Conservation (phyloP, 805 yeast species). For the Grigorovia yakushimaensis region DNA sequence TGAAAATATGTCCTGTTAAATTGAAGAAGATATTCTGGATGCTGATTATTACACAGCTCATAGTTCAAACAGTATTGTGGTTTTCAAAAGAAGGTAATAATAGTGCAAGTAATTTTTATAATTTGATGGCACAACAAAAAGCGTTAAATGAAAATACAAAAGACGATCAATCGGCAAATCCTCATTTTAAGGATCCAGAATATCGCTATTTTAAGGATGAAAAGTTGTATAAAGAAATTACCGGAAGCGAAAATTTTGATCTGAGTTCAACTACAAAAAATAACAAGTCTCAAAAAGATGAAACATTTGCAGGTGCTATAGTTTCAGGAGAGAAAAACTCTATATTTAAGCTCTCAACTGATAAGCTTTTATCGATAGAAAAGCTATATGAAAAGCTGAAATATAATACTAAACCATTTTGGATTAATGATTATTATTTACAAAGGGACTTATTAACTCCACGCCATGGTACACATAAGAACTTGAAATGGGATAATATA, state of each 20-base stretch:
- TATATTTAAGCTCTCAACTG: background rate
- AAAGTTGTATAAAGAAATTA: background rate
- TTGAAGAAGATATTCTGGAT: background rate
- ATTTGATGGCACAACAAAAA: background rate
- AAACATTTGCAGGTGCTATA: too few species aligned
- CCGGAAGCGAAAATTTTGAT: background rate
- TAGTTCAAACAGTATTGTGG: background rate
- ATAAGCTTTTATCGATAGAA: background rate
- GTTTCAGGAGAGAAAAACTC: background rate
- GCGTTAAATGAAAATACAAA: background rate
- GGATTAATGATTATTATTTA: slow-evolving; percentile 17
- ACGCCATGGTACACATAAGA: slow-evolving; percentile 13
- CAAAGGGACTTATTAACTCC: slow-evolving; percentile 15
- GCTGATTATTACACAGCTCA: background rate
- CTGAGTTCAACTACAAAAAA: too few species aligned
- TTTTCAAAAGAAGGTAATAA: background rate
- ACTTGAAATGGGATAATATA: slow-evolving; percentile 9
- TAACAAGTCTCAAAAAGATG: too few species aligned
- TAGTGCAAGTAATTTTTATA: background rate
- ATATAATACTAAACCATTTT: slow-evolving; percentile 13
- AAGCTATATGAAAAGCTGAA: slow-evolving; percentile 14
- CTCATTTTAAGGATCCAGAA: slow-evolving; percentile 2
- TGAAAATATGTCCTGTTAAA: background rate
- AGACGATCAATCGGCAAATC: background rate
- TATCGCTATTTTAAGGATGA: slow-evolving; percentile 1